Base-by-base conservation (phyloP, 371 early-diverging fungal genomes). In the Mortierella sp. region DNA sequence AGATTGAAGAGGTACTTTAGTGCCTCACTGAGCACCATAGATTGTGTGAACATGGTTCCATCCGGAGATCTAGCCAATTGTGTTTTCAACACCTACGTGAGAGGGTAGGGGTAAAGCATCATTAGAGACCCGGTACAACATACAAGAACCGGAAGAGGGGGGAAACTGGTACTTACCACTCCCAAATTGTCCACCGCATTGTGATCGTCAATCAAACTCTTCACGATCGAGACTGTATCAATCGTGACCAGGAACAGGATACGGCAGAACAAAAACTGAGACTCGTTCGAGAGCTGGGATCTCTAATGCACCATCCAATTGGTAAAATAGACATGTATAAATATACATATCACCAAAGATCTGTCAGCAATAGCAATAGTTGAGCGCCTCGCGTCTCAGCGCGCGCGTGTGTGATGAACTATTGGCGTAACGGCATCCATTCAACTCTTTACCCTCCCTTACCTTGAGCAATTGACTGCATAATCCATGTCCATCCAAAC, bases 171-270 rank as follows among this genome's bases (percentile, higher is more conserved):
- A 28, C 58, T 72, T 80, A 87, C 89, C 57, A 79, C 81, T 25
- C 71, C 71, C 22, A 85, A 54, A 16, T 70, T 62, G 37, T 72
- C 54, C 19, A 81, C 82, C 40, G 84, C 80, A 52, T 81, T 69
- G 17, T 72, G 40, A 8, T 79, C 63, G 19, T 81, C 67, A 16
- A 87, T 79, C 16, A 89, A 53, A 27, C 69, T 61, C 55, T 71
- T 28, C 8, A 86, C 83, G 27, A 84, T 52, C 22, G 82, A 79
- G 12, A 62, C 41, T 22, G 83, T 60, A 46, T 80, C 71, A 47
- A 89, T 82, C 5, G 87, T 88, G 69, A 86, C 67, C n/a, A 88
- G 76, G 57, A 88, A 85, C 6, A 88, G 65, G 39, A 88, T 83
- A 47, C 88, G 84, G 41, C 83, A 82, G 19, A 79, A 60, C 53